phyloP scores from a whole-genome alignment of 169 alveolate species.

The Plasmodium berghei region DNA sequence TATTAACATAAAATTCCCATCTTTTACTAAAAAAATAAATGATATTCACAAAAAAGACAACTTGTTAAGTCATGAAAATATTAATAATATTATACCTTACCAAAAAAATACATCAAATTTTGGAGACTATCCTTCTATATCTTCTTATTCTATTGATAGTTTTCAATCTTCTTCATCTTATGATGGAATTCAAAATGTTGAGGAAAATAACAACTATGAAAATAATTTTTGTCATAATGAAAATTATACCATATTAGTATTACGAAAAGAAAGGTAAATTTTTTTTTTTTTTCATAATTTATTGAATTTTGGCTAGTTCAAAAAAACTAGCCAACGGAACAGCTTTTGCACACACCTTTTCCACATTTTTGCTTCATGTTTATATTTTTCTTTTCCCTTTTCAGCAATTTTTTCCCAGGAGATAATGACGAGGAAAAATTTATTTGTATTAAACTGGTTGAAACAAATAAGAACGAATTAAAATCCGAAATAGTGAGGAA shows the following conservation, averaged over 20 bases:
- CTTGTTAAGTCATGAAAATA: not conserved
- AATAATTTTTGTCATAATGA: not conserved
- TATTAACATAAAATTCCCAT: constrained; percentile 18
- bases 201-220: not conserved
- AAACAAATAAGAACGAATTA: not conserved
- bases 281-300: constrained; percentile 3
- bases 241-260: constrained; percentile 22
- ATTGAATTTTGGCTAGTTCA: not conserved
- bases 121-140: constrained; percentile 12
- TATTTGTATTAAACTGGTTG: constrained; percentile 56
- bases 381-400: not conserved
- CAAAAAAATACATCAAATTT: not conserved
- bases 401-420: constrained; percentile 19
- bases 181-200: constrained; percentile 1
- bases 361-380: not conserved
- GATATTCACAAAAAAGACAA: not conserved
- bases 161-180: constrained; percentile 11
- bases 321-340: not conserved
- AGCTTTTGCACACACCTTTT: not conserved
- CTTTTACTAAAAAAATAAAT: constrained; percentile 12
- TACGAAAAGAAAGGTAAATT: constrained; percentile 26
- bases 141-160: constrained; percentile 11
- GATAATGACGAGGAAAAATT: constrained; percentile 35
- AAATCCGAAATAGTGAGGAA: not conserved
- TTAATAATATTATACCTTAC: too few relatives aligned